Evolutionary conservation across 192 early-diverging fungal species (phyloP).

Genomic region (Coemansia sp.): DNA sequence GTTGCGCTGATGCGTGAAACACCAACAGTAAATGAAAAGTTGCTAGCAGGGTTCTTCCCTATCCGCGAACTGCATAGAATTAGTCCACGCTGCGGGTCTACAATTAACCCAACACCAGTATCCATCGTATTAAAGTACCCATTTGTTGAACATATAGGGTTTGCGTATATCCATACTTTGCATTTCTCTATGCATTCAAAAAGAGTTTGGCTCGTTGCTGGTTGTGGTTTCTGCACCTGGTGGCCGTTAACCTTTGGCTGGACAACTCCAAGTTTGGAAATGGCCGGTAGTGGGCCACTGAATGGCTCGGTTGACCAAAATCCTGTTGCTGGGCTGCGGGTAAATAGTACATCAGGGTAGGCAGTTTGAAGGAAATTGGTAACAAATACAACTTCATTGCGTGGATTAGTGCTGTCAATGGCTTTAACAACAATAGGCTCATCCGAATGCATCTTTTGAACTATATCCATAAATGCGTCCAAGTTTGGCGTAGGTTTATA

Average conservation of each 20-base stretch:
- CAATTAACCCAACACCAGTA: conserved; percentile 61
- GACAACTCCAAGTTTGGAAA: no score
- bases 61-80: conserved; percentile 74
- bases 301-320: conserved; percentile 33
- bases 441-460: conserved; percentile 9
- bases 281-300: conserved; percentile 60
- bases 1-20: conserved; percentile 74
- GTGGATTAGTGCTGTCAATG: conserved; percentile 17
- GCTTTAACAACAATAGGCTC: conserved; percentile 22
- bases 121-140: conserved; percentile 14
- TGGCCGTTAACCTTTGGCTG: no score
- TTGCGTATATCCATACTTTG: conserved; percentile 13
- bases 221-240: no score
- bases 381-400: conserved; percentile 73
- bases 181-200: conserved; percentile 6
- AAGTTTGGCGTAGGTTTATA: conserved; percentile 18
- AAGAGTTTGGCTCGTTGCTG: no score
- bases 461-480: conserved; percentile 19
- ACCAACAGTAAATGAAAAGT: conserved; percentile 79
- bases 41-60: conserved; percentile 75
- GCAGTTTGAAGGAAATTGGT: conserved; percentile 32
- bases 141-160: conserved; percentile 16
- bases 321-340: conserved; percentile 28
- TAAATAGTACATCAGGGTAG: conserved; percentile 12
- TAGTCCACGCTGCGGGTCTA: conserved; percentile 73